Evolutionary conservation across 1,284 basidiomycete genomes (phyloP), one percentile per base, ranked within the genome.

Genomic region (Bjerkandera adusta): DNA sequence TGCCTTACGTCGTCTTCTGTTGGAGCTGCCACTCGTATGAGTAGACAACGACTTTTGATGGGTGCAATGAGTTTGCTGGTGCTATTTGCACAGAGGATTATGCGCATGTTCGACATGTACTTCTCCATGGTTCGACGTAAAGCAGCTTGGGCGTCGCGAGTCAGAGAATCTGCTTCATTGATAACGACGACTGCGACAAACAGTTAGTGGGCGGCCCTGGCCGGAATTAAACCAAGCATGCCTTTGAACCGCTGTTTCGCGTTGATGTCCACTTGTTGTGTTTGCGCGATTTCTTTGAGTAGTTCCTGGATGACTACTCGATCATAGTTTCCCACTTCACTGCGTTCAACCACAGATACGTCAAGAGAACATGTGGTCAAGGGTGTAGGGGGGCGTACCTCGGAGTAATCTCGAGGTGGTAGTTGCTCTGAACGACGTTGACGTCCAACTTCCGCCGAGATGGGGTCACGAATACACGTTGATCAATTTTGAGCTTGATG

Each of bases 71-170:
- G 89, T 58, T 90, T 89, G 62, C 89, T 91, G 2, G 97, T 98
- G 63, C 91, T 95, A 67, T 93, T 97, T n/a, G 96, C 93, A 65
- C 96, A 98, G 10, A 99, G 80, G 58, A 99, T 96, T 55, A 99
- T 84, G 37, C 97, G 85, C 79, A 99, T 81, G 66, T 98, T 99
- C 39, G 84, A 85, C 90, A 97, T 98, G 73, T 97, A 99, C 68
- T 98, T 96, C 61, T 99, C 96, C 96, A 99, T 99, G 2, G 96
- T 99, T 49, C 97, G 80, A 60, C 97, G 86, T 35, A 99, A 77
- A 4, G 96, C 96, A 1, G 96, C 94, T 72, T 99, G 96, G 0
- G 96, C 96, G 69, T 99, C 96, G 54, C 95, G 85, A 11, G 92
- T 86, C 37, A 99, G 78, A 0, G 90, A 85, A 66, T 99, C 96